Base-by-base conservation (phyloP, 495 filamentous ascomycete genomes). In the Lepidopterella palustris region DNA sequence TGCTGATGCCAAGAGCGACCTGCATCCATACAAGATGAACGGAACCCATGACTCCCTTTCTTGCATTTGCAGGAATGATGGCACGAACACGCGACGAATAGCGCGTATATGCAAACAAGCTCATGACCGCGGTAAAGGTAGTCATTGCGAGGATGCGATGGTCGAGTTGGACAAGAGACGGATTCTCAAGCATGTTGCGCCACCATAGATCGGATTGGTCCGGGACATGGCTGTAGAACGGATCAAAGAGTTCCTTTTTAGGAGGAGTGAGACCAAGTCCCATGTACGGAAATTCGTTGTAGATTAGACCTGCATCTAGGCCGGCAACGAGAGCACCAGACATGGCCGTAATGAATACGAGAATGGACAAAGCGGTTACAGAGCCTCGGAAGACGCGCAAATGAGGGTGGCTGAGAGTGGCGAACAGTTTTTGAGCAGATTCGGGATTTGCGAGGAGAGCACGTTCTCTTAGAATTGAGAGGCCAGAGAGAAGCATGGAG, bases 231-330 rank as follows among this genome's bases (percentile, higher is more conserved):
- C 85, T 89, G 79, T 97, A 98, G 75, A 90, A 92, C 42, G 81
- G 75, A 65, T 88, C 83, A 67, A 89, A 89, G 8, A 98, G 83
- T 71, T 98, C 93, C 0, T 80, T 76, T 58, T 77, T 82, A 0
- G 93, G 95, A 9, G 93, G 93, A 2, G 87, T 77, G 28, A 91
- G 78, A 1, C 89, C 89, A 0, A 79, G 74, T 27, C 95, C 93
- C 93, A 98, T 98, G 68, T 81, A 89, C 0, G 95, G 95, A 70
- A 97, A 97, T 67, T 97, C 90, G 70, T 97, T 97, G 77, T 98
- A 98, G 69, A 98, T 96, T 15, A 98, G 76, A 11, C 93, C 93
- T 13, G 93, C 93, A 68, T 98, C 93, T 23, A 98, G 83, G 27
- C 93, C 93, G 1, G 93, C 93, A 26, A 98, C 93, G 5, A 98